These are phyloP conservation scores for Rhizophagus prolifer DNA, from an alignment of 192 early-diverging fungal genomes.

Conservation along the genomic window DNA sequence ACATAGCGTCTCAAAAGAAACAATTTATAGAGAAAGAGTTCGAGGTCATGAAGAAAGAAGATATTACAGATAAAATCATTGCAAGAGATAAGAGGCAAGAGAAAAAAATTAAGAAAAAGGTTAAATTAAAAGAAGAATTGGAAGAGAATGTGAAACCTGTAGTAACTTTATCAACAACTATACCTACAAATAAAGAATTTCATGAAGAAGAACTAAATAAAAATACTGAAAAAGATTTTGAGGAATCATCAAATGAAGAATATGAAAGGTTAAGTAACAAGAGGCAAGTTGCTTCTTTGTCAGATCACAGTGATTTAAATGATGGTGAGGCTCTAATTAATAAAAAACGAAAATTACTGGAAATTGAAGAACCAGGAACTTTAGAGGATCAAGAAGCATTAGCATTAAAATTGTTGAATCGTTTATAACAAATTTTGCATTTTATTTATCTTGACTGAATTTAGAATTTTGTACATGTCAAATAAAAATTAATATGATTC, in stretches of 20 bases:
- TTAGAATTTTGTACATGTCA: no score
- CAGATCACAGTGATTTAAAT: conserved; percentile 8
- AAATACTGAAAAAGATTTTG: conserved; percentile 28
- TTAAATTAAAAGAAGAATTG: conserved; percentile 55
- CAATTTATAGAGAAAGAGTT: conserved; percentile 70
- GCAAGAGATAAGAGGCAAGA: conserved; percentile 66
- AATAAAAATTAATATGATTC: no score
- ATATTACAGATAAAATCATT: conserved; percentile 73
- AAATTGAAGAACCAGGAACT: conserved; percentile 55
- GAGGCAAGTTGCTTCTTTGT: no score
- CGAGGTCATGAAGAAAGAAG: conserved; percentile 70
- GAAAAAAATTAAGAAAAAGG: conserved; percentile 70
- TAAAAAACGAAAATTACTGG: conserved; percentile 49
- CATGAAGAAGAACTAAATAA: conserved; percentile 27
- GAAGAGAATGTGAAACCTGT: not conserved
- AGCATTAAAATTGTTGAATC: conserved; percentile 52
- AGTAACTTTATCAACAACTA: conserved; percentile 27
- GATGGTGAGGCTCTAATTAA: conserved; percentile 33
- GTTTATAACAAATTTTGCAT: not conserved
- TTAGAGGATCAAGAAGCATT: conserved; percentile 62
- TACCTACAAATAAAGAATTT: no score
- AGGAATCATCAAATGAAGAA: not conserved
- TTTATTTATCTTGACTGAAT: no score
- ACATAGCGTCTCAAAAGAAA: conserved; percentile 60
- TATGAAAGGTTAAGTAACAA: no score